phyloP scores from a whole-genome alignment of 441 rosid genomes.

The Manihot esculenta region DNA sequence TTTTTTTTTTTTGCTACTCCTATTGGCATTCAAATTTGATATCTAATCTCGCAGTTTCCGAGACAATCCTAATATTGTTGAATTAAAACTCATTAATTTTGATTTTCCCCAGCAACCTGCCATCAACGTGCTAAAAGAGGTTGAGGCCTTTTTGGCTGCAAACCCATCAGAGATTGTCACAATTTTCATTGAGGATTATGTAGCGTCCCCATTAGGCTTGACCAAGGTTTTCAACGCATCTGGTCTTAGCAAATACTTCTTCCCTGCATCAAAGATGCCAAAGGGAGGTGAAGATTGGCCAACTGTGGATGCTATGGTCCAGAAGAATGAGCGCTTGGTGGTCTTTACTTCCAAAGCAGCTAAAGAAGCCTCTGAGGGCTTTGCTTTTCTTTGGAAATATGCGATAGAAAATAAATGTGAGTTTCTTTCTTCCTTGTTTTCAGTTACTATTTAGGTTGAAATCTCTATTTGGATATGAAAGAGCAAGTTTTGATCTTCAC shows the following conservation, averaged over 20 bases:
- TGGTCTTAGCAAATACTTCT: constrained; percentile 62
- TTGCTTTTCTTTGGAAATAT: constrained; percentile 87
- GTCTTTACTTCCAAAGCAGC: constrained; percentile 74
- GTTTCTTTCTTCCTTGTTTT: constrained; percentile 17
- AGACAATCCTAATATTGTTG: too few relatives aligned
- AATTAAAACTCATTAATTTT: not conserved
- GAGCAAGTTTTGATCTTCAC: constrained; percentile 4
- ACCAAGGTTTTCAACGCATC: constrained; percentile 80
- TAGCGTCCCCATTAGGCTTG: constrained; percentile 67
- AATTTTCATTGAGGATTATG: constrained; percentile 91
- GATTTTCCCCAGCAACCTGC: constrained; percentile 72
- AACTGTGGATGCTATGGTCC: constrained; percentile 81
- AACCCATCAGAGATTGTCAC: constrained; percentile 87
- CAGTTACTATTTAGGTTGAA: not conserved
- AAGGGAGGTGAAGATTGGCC: constrained; percentile 88
- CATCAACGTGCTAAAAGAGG: constrained; percentile 68
- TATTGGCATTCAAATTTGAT: too few relatives aligned
- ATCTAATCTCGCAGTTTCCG: too few relatives aligned
- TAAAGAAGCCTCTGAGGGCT: constrained; percentile 86
- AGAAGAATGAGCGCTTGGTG: constrained; percentile 73
- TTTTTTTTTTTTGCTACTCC: too few relatives aligned
- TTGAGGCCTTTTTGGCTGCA: constrained; percentile 57
- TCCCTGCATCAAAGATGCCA: constrained; percentile 87
- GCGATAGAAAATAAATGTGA: constrained; percentile 84
- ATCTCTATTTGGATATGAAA: not conserved